phyloP scores from a whole-genome alignment of 2,329 filamentous ascomycete species.

The Daldinia eschscholtzii region DNA sequence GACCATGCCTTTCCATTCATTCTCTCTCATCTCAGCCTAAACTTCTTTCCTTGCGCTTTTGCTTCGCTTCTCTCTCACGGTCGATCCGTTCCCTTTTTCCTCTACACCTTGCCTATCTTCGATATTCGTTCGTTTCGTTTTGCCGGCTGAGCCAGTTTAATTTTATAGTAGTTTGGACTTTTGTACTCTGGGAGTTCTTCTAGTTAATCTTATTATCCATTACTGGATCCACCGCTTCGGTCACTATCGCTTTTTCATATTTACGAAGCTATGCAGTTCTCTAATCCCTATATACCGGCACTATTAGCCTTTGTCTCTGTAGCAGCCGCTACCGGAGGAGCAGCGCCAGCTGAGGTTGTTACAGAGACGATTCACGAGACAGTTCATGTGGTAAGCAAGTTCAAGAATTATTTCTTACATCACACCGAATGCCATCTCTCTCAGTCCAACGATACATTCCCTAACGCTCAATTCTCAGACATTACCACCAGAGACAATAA shows the following conservation, averaged over 20 bases:
- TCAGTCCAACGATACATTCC: neutral
- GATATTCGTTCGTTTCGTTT: constrained; percentile 38
- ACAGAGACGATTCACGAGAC: constrained; percentile 25
- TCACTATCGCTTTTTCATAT: constrained; percentile 12
- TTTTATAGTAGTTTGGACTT: constrained; percentile 24
- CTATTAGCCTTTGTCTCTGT: constrained; percentile 25
- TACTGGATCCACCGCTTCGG: constrained; percentile 3
- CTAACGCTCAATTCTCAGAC: constrained; percentile 22
- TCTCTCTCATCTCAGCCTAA: constrained; percentile 32
- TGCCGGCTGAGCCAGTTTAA: constrained; percentile 38
- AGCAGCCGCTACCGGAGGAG: constrained; percentile 25
- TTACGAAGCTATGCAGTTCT: constrained; percentile 22
- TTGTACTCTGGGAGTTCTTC: constrained; percentile 19
- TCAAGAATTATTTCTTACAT: neutral
- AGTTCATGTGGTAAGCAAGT: constrained; percentile 37
- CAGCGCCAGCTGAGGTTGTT: constrained; percentile 22
- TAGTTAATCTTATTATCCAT: constrained; percentile 26
- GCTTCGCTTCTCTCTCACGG: constrained; percentile 34
- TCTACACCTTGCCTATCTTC: constrained; percentile 26
- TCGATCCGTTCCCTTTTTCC: constrained; percentile 40
- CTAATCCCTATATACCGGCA: constrained; percentile 22
- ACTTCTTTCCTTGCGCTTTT: constrained; percentile 23
- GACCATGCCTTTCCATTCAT: constrained; percentile 29
- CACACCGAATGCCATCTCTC: neutral
- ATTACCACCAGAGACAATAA: constrained; percentile 26